Percentiles rank a stretch among this genome's conserved stretches.
Evolutionary conservation across 1,284 basidiomycete species (phyloP).

Genomic region (Fomitopsis pinicola): DNA sequence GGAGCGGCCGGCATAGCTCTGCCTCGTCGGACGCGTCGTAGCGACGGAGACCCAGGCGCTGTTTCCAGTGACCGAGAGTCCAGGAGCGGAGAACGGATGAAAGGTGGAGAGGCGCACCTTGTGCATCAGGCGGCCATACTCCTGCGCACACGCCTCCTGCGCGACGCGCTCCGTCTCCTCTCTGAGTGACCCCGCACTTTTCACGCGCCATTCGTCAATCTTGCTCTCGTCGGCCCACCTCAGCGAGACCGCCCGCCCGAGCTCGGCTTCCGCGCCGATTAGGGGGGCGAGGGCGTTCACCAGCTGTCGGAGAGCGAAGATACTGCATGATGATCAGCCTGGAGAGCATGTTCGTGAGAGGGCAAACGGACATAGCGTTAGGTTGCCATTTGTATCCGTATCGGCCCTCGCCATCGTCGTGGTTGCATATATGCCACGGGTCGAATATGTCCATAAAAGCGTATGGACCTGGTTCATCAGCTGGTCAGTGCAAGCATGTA

Average conservation of each 20-base stretch:
- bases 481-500: neutral
- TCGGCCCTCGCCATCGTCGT: slow-evolving; percentile 81
- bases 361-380: slow-evolving; percentile 31
- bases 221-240: slow-evolving; percentile 68
- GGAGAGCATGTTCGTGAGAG: slow-evolving; percentile 25
- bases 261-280: slow-evolving; percentile 71
- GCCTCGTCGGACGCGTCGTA: slow-evolving; percentile 54
- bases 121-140: slow-evolving; percentile 65
- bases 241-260: slow-evolving; percentile 46
- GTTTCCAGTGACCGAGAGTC: neutral
- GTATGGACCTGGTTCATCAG: slow-evolving; percentile 60
- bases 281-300: slow-evolving; percentile 74
- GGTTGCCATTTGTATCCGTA: slow-evolving; percentile 72
- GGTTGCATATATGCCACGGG: slow-evolving; percentile 87
- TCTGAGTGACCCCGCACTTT: slow-evolving; percentile 47
- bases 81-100: neutral
- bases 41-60: slow-evolving; percentile 74
- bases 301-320: slow-evolving; percentile 77
- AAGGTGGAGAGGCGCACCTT: slow-evolving; percentile 41
- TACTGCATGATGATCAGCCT: slow-evolving; percentile 54
- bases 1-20: slow-evolving; percentile 55
- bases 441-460: slow-evolving; percentile 96
- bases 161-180: slow-evolving; percentile 56
- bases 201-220: slow-evolving; percentile 57
- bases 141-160: slow-evolving; percentile 49